Evolutionary conservation across 805 yeast species (phyloP).

Genomic region (Sungouiozyma intestinalis): DNA sequence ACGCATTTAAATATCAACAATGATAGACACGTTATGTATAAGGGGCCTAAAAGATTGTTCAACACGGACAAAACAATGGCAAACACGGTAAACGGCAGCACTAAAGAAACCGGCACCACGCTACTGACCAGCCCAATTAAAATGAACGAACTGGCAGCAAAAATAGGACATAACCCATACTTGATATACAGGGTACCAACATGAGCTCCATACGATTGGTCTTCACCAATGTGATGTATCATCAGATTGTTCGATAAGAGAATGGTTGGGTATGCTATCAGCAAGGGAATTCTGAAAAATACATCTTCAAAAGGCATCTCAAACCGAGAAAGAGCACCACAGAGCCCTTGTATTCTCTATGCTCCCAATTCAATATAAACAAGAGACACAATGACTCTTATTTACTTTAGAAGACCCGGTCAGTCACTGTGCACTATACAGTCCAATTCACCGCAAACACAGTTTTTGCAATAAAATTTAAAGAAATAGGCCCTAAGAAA

Average conservation of each 20-base stretch:
- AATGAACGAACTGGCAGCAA: background rate
- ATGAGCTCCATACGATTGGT: background rate
- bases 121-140: background rate
- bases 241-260: conserved; percentile 22
- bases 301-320: conserved; percentile 7
- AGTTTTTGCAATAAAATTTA: background rate
- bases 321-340: background rate
- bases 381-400: background rate
- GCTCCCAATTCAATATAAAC: background rate
- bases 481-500: background rate
- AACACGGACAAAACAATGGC: conserved; percentile 3
- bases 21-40: conserved; percentile 12
- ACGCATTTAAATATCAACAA: conserved; percentile 8
- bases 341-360: background rate
- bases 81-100: conserved; percentile 2
- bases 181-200: background rate
- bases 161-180: conserved; percentile 1
- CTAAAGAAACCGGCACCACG: background rate
- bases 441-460: background rate
- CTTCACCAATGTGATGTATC: conserved; percentile 3
- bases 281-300: conserved; percentile 21
- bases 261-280: conserved; percentile 26
- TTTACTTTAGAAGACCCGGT: too few relatives aligned
- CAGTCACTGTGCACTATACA: too few relatives aligned
- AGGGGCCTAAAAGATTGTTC: conserved; percentile 7